Evolutionary conservation across 2,329 filamentous ascomycete genomes (phyloP), one percentile per base, ranked within the genome.

Genomic region (Fusarium ramigenum): DNA sequence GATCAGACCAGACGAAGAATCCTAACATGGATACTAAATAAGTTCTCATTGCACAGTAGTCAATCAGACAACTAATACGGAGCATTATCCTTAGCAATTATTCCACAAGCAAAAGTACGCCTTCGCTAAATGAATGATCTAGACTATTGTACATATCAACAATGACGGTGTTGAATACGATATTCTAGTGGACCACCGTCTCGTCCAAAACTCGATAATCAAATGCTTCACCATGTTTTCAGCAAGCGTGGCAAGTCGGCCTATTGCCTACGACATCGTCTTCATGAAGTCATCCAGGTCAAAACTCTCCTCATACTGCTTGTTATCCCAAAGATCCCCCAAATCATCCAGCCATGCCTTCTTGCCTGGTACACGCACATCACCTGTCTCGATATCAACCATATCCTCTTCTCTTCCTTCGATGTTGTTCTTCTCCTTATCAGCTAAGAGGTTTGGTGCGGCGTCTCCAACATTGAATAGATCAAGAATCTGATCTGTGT

Each of bases 291-390:
- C 95, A 78, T 97, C 95, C 75, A 99, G 85, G 81, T 98, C 94
- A 82, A 98, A 98, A 83, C 97, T 97, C 85, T 99, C 96, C 83
- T 98, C 95, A 82, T 99, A 99, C 85, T 98, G 95, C 80, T 92
- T 92, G 81, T 98, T 96, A 81, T 99, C 96, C 96, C 96, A 99
- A 36, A 99, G 85, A 83, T 99, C 96, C 65, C 94, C 96, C 65
- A 99, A 84, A 79, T 98, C 96, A 80, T 99, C 96, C 70, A 98
- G 84, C 90, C 96, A 97, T 11, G 95, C 87, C 87, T 97, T 98
- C 88, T 98, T 98, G 66, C 96, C 96, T 78, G 97, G 97, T 83
- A 97, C 95, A 82, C 97, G 94, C 60, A 98, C 92, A 77, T 98
- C 94, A 53, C 96, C 96, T 30, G 93, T 95, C 71, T 97, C 95